Conservation (phyloP, 1,284 basidiomycete species). For the Ceratobasidium sp. region DNA sequence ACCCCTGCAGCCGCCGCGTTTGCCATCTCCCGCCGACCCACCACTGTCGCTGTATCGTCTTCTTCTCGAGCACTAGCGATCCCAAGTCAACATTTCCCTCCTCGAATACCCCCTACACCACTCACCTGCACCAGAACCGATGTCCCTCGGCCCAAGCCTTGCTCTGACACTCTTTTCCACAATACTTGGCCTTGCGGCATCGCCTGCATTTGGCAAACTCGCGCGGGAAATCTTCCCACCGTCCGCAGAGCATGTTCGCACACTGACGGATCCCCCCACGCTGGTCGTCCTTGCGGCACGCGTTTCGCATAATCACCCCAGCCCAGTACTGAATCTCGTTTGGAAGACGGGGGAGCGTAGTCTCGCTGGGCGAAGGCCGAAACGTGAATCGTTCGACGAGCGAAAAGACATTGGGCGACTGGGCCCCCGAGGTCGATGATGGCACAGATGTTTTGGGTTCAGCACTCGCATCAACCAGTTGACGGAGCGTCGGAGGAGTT, state of each 20-base stretch:
- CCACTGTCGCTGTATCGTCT: constrained; percentile 7
- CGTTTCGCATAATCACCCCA: constrained; percentile 98
- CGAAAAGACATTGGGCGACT: constrained; percentile 81
- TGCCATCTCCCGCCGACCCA: neutral
- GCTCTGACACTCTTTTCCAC: constrained; percentile 96
- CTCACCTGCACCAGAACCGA: constrained; percentile 79
- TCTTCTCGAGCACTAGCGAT: constrained; percentile 11
- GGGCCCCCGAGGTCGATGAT: constrained; percentile 45
- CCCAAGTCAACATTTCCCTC: neutral
- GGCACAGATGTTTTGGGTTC: constrained; percentile 26
- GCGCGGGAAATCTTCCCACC: constrained; percentile 91
- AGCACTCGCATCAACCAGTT: constrained; percentile 41
- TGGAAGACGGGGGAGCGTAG: constrained; percentile 76
- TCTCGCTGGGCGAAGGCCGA: constrained; percentile 82
- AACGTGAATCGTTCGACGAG: constrained; percentile 97
- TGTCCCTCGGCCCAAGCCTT: constrained; percentile 98
- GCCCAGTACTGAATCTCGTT: constrained; percentile 99
- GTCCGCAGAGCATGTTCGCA: constrained; percentile 97
- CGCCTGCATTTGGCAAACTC: constrained; percentile 98
- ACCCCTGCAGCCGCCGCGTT: neutral
- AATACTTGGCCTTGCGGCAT: constrained; percentile 98
- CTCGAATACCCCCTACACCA: too few relatives aligned
- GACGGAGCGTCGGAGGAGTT: constrained; percentile 55
- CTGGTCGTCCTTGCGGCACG: constrained; percentile 95
- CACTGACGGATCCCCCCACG: constrained; percentile 95